Base-by-base conservation (phyloP, 2,329 filamentous ascomycete genomes). In the Cytospora schulzeri region DNA sequence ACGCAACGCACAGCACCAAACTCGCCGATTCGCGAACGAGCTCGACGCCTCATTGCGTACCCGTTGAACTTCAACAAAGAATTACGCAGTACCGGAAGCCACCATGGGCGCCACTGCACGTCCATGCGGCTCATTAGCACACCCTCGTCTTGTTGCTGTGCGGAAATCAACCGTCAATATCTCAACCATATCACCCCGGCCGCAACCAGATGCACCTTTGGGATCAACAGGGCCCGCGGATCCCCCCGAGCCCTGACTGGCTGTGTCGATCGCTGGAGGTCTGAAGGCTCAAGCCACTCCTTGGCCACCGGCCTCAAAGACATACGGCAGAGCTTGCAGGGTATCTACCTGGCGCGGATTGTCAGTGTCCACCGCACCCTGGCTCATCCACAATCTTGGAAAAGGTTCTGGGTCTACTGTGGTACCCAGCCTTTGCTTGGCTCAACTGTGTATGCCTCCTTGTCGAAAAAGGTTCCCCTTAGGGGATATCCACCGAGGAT, bases 1-100 rank as follows among this genome's bases (percentile, higher is more conserved):
- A 56, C 60, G 55, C 60, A n/a, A 62, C 45, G 55, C 59, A 55
- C 52, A 62, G 51, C 54, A 62, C 51, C 59, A 62, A 56, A 53
- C 29, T 51, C 52, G 52, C 60, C 45, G 45, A 48, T 48, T 48
- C 45, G 45, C 22, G 45, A 24, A 24, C 45, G 22, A 53, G 15
- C 38, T 50, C 19, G 41, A 62, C 38, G 29, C 52, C 60, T n/a
- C 17, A 12, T 11, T 33, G 45, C 38, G 28, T 22, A 53, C n/a
- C 26, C 45, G 45, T 48, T 48, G 45, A 24, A 14, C 19, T 48
- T 24, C 45, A 48, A 22, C 8, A 24, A 24, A 22, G 52, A 56
- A 26, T 52, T 17, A 26, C 31, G 12, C 52, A 12, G 45, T 48
- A 48, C 45, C 45, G 22, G 45, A 50, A 56, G 60, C 60, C 52